A percentile compares a stretch with the other conserved stretches of the same genome.
Conservation (phyloP, 208 protist genomes). For the Phytomonas francai region DNA sequence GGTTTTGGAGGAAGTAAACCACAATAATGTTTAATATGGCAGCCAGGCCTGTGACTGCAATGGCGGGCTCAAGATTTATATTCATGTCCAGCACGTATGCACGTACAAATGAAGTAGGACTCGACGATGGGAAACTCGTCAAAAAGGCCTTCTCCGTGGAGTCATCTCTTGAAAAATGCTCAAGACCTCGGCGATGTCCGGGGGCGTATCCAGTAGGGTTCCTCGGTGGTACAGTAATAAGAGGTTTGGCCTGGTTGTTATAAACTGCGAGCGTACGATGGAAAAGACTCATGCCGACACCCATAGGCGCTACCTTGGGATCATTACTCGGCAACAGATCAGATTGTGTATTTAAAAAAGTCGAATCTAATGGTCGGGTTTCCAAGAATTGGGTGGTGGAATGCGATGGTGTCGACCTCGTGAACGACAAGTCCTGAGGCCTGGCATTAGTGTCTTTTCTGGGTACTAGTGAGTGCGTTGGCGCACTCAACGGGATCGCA, state of each 20-base stretch:
- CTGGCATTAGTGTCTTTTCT: not conserved
- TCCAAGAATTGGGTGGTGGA: not conserved
- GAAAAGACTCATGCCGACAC: not conserved
- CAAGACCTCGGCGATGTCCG: not conserved
- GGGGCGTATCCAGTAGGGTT: not conserved
- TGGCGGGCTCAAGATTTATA: conserved; percentile 52
- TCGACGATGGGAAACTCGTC: conserved; percentile 45
- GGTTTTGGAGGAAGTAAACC: conserved; percentile 68
- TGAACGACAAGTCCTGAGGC: not conserved
- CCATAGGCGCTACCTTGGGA: not conserved
- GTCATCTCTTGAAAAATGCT: not conserved
- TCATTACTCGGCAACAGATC: not conserved
- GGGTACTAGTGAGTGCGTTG: not conserved
- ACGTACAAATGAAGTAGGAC: conserved; percentile 77
- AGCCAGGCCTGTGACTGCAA: conserved; percentile 57
- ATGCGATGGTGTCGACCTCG: not conserved
- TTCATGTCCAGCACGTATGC: conserved; percentile 74
- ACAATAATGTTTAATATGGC: conserved; percentile 61
- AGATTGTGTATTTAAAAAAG: not conserved
- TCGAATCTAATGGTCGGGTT: not conserved
- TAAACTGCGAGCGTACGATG: not conserved
- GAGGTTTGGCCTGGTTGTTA: not conserved
- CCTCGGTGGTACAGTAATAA: not conserved
- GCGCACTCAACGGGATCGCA: not conserved
- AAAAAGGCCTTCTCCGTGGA: not conserved